These are phyloP conservation scores for Penicillium fuscoglaucum DNA, from an alignment of 2,329 filamentous ascomycete genomes.

Conservation along the genomic window DNA sequence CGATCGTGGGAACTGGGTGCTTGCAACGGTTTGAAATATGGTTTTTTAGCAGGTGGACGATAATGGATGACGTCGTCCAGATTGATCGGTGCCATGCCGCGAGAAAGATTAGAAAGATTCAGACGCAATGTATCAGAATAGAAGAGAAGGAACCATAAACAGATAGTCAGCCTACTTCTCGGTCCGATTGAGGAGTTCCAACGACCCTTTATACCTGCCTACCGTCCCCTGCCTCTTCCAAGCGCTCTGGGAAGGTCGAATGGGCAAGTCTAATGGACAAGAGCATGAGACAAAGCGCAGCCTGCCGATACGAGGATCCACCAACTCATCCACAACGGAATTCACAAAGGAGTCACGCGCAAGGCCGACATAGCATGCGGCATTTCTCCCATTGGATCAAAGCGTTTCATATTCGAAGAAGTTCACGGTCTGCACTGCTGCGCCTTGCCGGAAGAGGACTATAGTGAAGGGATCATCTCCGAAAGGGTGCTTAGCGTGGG, in stretches of 20 bases:
- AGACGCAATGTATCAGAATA: background rate
- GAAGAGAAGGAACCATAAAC: slow-evolving; percentile 2
- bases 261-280: background rate
- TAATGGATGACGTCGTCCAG: slow-evolving; percentile 8
- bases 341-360: slow-evolving; percentile 1
- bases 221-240: background rate
- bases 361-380: background rate
- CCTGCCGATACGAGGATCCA: background rate
- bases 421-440: background rate
- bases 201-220: slow-evolving; percentile 6
- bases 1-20: background rate
- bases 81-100: slow-evolving; percentile 6
- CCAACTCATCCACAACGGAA: background rate
- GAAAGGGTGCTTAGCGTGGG: background rate
- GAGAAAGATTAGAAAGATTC: background rate
- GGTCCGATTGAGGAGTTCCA: background rate
- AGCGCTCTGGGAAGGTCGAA: background rate
- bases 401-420: background rate
- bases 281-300: slow-evolving; percentile 1
- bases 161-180: slow-evolving; percentile 2
- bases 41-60: slow-evolving; percentile 5
- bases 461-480: slow-evolving; percentile 1
- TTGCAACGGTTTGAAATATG: background rate
- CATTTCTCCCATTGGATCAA: slow-evolving; percentile 3
- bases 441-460: background rate